phyloP scores from a whole-genome alignment of 176 grass and related monocot genomes.

The Dendrocalamus sinicus region DNA sequence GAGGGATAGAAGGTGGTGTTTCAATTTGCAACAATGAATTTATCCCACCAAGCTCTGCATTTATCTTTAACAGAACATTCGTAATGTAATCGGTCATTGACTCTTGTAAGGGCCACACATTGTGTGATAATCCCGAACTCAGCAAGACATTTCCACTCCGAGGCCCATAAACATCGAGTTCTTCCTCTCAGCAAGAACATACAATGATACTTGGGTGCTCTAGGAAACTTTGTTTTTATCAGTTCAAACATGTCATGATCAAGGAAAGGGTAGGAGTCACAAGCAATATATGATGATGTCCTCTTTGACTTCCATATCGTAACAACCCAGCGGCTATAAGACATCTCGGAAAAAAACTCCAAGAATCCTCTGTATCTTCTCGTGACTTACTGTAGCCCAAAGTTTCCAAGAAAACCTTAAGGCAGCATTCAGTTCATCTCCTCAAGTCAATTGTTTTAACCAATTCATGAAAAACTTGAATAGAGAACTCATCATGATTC shows the following conservation, averaged over 20 bases:
- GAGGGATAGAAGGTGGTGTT: slow-evolving; percentile 58
- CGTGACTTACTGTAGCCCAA: slow-evolving; percentile 94
- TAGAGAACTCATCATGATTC: slow-evolving; percentile 94
- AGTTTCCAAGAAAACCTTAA: slow-evolving; percentile 96
- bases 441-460: slow-evolving; percentile 91
- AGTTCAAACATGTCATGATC: slow-evolving; percentile 82
- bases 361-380: slow-evolving; percentile 96
- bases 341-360: slow-evolving; percentile 96
- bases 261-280: slow-evolving; percentile 71
- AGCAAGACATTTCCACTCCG: slow-evolving; percentile 86
- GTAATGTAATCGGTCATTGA: slow-evolving; percentile 95
- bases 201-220: slow-evolving; percentile 66
- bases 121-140: slow-evolving; percentile 96
- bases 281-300: slow-evolving; percentile 73
- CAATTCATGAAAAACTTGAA: slow-evolving; percentile 88
- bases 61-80: slow-evolving; percentile 86
- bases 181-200: slow-evolving; percentile 84
- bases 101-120: slow-evolving; percentile 77
- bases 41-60: slow-evolving; percentile 88
- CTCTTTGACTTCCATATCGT: slow-evolving; percentile 84
- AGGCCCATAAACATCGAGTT: slow-evolving; percentile 95
- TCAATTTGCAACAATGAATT: slow-evolving; percentile 81
- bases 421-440: slow-evolving; percentile 92
- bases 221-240: slow-evolving; percentile 67
- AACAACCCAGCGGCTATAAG: slow-evolving; percentile 92